Conservation (phyloP, 2,329 filamentous ascomycete genomes). For the Penicillium sp. region DNA sequence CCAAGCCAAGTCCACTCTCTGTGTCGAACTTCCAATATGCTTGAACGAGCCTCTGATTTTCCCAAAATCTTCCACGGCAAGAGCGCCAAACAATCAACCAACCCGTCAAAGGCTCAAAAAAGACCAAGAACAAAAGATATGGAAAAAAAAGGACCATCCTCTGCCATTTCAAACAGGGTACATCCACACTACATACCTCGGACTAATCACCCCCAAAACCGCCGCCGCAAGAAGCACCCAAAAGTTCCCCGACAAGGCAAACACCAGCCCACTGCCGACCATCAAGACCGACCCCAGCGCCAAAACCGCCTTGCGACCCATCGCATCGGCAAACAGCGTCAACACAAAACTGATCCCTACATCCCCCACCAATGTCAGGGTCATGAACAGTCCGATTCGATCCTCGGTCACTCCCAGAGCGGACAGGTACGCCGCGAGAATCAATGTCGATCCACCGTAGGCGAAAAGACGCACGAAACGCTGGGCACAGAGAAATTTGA, state of each 20-base stretch:
- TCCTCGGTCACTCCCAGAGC: constrained; percentile 52
- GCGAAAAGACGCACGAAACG: constrained; percentile 54
- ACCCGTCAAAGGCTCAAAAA: not conserved
- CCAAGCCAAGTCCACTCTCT: no score
- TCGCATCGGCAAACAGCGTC: constrained; percentile 53
- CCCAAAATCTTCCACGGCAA: not conserved
- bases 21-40: not conserved
- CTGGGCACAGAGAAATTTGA: constrained; percentile 37
- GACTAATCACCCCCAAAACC: constrained; percentile 56
- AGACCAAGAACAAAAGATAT: constrained; percentile 7
- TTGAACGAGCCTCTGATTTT: no score
- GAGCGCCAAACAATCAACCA: not conserved
- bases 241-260: constrained; percentile 51
- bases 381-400: constrained; percentile 60
- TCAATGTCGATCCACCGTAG: constrained; percentile 56
- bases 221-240: constrained; percentile 55
- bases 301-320: constrained; percentile 53
- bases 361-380: constrained; percentile 56
- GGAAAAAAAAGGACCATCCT: no score
- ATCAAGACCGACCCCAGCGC: constrained; percentile 51
- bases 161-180: no score
- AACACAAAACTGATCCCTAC: constrained; percentile 53
- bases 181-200: constrained; percentile 32
- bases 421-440: constrained; percentile 57
- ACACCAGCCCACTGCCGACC: constrained; percentile 51